Evolutionary conservation across 179 eudicot species (phyloP).

Genomic region (Pouteria campechiana): DNA sequence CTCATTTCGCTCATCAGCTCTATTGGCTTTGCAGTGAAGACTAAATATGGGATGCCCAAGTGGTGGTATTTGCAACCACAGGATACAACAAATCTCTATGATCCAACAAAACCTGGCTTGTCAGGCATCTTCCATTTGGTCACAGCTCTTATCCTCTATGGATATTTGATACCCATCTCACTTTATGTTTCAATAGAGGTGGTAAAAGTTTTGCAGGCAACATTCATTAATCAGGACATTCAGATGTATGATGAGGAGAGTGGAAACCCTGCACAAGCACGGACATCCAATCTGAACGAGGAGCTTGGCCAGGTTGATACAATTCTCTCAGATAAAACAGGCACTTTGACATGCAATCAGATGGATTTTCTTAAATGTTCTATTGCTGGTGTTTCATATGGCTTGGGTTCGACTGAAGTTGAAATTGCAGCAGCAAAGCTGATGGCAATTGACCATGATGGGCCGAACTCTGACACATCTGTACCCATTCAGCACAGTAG

Average conservation of each 20-base stretch:
- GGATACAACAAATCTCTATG: slow-evolving; percentile 6
- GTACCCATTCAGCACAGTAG: too few relatives aligned
- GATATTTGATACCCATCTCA: slow-evolving; percentile 35
- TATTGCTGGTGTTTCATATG: slow-evolving; percentile 32
- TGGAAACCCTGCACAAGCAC: slow-evolving; percentile 33
- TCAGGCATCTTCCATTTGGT: slow-evolving; percentile 27
- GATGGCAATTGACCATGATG: slow-evolving; percentile 8
- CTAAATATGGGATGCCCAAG: slow-evolving; percentile 19
- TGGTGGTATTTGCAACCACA: slow-evolving; percentile 38
- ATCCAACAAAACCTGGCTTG: slow-evolving; percentile 22
- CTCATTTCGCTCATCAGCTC: slow-evolving; percentile 43
- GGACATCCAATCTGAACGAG: slow-evolving; percentile 42
- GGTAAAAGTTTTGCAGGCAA: slow-evolving; percentile 36
- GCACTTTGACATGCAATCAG: slow-evolving; percentile 41
- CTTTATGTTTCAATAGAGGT: slow-evolving; percentile 36
- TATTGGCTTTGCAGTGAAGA: slow-evolving; percentile 30
- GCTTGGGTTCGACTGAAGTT: slow-evolving; percentile 20
- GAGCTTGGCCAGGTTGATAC: slow-evolving; percentile 46
- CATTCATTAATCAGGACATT: slow-evolving; percentile 27
- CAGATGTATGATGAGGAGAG: slow-evolving; percentile 35
- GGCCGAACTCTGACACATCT: not conserved
- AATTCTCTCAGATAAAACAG: slow-evolving; percentile 41
- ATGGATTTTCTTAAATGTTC: slow-evolving; percentile 52
- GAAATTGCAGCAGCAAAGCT: slow-evolving; percentile 26
- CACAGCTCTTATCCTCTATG: slow-evolving; percentile 34